Base-by-base conservation (phyloP, 1,139 yeast species). In the Geotrichum candidum region DNA sequence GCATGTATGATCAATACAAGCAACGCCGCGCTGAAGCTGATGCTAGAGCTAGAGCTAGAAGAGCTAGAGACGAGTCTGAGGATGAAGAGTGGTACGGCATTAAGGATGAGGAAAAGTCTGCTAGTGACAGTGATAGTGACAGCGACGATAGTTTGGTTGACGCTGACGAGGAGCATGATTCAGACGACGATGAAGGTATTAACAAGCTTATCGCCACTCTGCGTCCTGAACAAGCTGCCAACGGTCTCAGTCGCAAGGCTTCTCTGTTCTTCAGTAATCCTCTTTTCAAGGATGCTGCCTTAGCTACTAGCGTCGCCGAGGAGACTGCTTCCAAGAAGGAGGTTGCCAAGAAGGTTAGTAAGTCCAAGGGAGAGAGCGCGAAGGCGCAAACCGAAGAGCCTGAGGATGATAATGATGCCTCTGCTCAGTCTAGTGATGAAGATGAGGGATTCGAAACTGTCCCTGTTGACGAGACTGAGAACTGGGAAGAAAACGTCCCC, bases 41-140 rank as follows among this genome's bases (percentile, higher is more conserved):
- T 72, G 89, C 96, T 31, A 88, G 86, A 64, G 84, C 82, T 70
- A 82, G 85, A 66, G 96, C 97, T 31, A 88, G 88, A 74, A 81
- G 82, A 69, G 87, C 89, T 50, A 83, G 98, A 72, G 96, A 92
- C 50, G 88, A 80, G 61, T 86, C 85, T 66, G 91, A 86, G 65
- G 76, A 74, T 33, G 71, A 67, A 25, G 88, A 84, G 59, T 94
- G 98, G 97, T 88, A 86, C 56, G 98, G 98, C 57, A 87, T 92
- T 65, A 75, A 76, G 38, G 78, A 74, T 23, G 79, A 76, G 18
- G 77, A 75, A 7, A 79, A 61, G 11, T 55, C 59, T 29, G 80
- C 78, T 35, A 82, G 60, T 18, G 68, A 64, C 22, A 64, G 64
- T 27, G 67, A 66, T 25, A 71, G 66, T 25, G 69, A 66, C 15